These are phyloP conservation scores for Nicotiana obtusifolia DNA, from an alignment of 257 asterid species.

Conservation along the genomic window DNA sequence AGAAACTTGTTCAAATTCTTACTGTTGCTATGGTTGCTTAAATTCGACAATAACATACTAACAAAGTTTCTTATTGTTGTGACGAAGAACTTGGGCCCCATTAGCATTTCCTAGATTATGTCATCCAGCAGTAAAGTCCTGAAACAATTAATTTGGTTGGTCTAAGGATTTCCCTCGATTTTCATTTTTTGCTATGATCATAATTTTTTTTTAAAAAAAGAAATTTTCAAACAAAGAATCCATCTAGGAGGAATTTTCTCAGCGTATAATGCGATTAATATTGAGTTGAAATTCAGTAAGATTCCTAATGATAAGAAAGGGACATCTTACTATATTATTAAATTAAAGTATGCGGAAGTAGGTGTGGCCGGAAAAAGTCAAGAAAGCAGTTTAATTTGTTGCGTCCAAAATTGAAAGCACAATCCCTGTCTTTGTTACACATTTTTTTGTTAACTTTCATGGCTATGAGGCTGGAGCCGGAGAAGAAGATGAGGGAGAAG, in stretches of 20 bases:
- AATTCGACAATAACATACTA: not conserved
- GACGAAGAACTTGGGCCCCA: slow-evolving; percentile 2
- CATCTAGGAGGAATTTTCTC: not conserved
- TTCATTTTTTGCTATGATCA: not conserved
- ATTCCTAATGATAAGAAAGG: not conserved
- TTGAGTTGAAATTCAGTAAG: not conserved
- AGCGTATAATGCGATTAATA: not conserved
- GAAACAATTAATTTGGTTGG: not conserved
- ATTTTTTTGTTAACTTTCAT: no score
- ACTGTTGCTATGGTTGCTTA: not conserved
- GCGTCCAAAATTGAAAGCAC: not conserved
- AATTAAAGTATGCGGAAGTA: slow-evolving; percentile 8
- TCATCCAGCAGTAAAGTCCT: not conserved
- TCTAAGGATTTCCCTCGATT: not conserved
- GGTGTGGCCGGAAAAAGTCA: slow-evolving; percentile 3
- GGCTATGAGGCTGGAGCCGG: no score
- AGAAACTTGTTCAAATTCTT: not conserved
- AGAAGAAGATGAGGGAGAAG: no score
- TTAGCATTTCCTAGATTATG: not conserved
- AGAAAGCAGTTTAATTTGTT: not conserved
- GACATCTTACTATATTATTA: not conserved
- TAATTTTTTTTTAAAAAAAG: not conserved
- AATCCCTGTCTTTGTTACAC: not conserved
- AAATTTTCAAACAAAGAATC: not conserved
- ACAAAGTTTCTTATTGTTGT: not conserved